Evolutionary conservation across 805 yeast species (phyloP), one percentile per base, ranked within the genome.

Genomic region (Yarrowia divulgata): DNA sequence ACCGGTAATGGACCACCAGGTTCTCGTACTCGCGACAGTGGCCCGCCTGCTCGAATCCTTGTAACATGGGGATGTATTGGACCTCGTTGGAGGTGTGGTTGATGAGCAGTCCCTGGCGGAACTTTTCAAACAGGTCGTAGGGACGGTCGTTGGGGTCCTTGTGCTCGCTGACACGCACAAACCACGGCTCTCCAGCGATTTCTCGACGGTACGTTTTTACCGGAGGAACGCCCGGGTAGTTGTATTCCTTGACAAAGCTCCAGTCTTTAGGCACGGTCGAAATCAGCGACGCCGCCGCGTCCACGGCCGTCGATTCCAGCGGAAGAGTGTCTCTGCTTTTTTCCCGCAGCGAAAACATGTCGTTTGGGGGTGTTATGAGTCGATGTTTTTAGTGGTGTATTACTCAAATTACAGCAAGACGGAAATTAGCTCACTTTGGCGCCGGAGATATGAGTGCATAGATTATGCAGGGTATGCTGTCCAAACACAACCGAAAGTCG

Each of bases 81-180:
- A 76, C 74, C 71, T 81, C 83, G 63, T 80, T 73, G 57, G 74
- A 75, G 10, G 82, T 80, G 70, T 81, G 83, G 70, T 80, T 72
- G 7, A 75, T 72, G n/a, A 75, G 72, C 8, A 81, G 55, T 8
- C 78, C 76, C 46, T 63, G 67, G 46, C 69, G 69, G 71, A 79
- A 74, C 66, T 70, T 64, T 23, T 74, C 76, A 70, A 74, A 80
- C 2, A 75, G 69, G 4, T 63, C 68, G 35, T 63, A 60, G 6
- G 66, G 66, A 6, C 52, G 66, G 5, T 60, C 66, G 8, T 60
- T 60, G 43, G 75, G 70, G 63, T 75, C 77, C 14, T 69, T 67
- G 70, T 80, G 82, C 16, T 70, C 64, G 14, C 80, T 77, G 10
- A 72, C 74, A 8, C 83, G 74, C 12, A 81, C 80, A 57, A 76